Conservation (phyloP, 495 filamentous ascomycete genomes). For the Parachaetomium inaequale region DNA sequence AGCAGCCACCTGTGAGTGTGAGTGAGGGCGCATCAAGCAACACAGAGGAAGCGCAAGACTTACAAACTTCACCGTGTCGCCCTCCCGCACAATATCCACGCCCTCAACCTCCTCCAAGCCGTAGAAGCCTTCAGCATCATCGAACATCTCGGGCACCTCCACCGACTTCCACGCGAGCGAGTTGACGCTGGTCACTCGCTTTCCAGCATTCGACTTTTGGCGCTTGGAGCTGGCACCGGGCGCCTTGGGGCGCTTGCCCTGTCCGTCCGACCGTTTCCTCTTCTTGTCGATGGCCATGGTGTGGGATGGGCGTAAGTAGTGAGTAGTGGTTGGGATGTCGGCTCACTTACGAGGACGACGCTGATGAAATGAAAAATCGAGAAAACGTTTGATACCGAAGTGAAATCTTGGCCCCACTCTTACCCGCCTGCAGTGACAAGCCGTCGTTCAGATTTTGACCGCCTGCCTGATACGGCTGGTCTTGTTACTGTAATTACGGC, state of each 20-base stretch:
- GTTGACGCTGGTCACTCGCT: conserved; percentile 50
- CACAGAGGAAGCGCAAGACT: conserved; percentile 2
- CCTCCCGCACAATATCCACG: conserved; percentile 70
- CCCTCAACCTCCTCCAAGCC: conserved; percentile 90
- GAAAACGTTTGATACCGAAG: conserved; percentile 6
- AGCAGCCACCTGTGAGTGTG: conserved; percentile 22
- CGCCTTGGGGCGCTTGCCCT: conserved; percentile 34
- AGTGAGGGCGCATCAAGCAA: neutral
- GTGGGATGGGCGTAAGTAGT: conserved; percentile 13
- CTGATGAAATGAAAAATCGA: conserved; percentile 6
- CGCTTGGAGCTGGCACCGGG: conserved; percentile 41
- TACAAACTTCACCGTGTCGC: conserved; percentile 53
- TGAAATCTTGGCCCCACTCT: conserved; percentile 30
- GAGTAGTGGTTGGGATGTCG: neutral
- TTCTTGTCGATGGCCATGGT: conserved; percentile 42
- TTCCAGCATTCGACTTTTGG: conserved; percentile 39
- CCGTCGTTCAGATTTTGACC: neutral
- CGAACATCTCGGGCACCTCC: conserved; percentile 75
- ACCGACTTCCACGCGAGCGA: conserved; percentile 80
- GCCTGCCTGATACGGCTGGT: neutral
- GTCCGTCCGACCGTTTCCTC: conserved; percentile 40
- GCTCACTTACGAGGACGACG: neutral
- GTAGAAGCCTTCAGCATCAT: conserved; percentile 92
- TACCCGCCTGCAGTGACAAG: neutral
- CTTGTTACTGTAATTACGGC: neutral